These are phyloP conservation scores for Saturnispora quitensis DNA, from an alignment of 805 yeast species.

Conservation along the genomic window DNA sequence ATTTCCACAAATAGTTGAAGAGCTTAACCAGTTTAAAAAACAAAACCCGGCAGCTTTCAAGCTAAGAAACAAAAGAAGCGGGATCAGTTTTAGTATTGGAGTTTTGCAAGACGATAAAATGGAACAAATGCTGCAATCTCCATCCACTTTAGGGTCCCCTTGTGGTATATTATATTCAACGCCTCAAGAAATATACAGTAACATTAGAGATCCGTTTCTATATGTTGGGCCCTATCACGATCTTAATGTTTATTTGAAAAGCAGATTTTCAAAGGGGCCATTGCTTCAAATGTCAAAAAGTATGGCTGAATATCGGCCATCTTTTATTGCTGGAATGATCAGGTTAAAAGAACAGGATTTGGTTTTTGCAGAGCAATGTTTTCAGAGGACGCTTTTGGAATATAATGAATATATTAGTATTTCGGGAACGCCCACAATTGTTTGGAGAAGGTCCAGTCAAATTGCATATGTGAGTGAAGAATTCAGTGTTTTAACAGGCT, in stretches of 20 bases:
- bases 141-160: slow-evolving; percentile 10
- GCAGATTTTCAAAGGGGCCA: slow-evolving; percentile 52
- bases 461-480: slow-evolving; percentile 94
- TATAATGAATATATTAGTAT: slow-evolving; percentile 77
- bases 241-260: slow-evolving; percentile 60
- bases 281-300: slow-evolving; percentile 76
- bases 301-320: slow-evolving; percentile 86
- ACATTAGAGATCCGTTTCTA: slow-evolving; percentile 67
- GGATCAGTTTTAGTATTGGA: slow-evolving; percentile 42
- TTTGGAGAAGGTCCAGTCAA: slow-evolving; percentile 94
- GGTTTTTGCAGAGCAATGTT: slow-evolving; percentile 92
- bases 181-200: slow-evolving; percentile 72
- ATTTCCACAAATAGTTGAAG: slow-evolving; percentile 52
- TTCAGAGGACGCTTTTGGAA: slow-evolving; percentile 83
- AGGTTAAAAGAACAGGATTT: slow-evolving; percentile 83
- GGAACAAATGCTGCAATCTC: background rate
- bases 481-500: slow-evolving; percentile 83
- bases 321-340: slow-evolving; percentile 86
- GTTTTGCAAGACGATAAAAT: slow-evolving; percentile 27
- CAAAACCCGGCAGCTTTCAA: slow-evolving; percentile 34
- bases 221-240: slow-evolving; percentile 89
- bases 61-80: slow-evolving; percentile 26
- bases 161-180: slow-evolving; percentile 44
- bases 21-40: slow-evolving; percentile 31
- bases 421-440: slow-evolving; percentile 89